Conservation (phyloP, 805 yeast genomes). For the Myxozyma neglecta region DNA sequence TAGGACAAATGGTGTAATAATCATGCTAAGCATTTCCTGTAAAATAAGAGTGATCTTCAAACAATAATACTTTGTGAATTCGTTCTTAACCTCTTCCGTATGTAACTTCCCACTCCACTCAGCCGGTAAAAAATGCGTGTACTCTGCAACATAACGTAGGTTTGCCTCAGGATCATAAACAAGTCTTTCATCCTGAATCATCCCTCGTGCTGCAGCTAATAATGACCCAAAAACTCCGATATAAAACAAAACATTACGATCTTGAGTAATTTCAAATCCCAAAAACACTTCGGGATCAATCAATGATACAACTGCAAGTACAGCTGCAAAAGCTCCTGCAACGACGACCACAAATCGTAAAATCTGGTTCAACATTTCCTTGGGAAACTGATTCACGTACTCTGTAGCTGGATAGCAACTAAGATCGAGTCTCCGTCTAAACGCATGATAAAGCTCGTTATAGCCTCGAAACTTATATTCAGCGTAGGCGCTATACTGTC, state of each 20-base stretch:
- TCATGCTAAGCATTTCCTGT: conserved; percentile 76
- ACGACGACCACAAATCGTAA: conserved; percentile 63
- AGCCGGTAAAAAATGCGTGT: conserved; percentile 85
- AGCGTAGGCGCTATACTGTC: conserved; percentile 92
- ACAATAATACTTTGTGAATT: conserved; percentile 77
- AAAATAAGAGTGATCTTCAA: conserved; percentile 67
- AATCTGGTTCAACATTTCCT: conserved; percentile 60
- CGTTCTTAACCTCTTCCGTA: conserved; percentile 75
- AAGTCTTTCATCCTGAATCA: conserved; percentile 61
- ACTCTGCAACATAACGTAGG: conserved; percentile 74
- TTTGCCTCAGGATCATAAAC: conserved; percentile 94
- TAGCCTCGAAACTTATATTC: conserved; percentile 94
- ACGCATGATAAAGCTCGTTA: conserved; percentile 88
- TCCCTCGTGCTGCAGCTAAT: conserved; percentile 77
- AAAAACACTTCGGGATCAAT: conserved; percentile 89
- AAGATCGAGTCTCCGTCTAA: conserved; percentile 71
- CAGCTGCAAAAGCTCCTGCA: conserved; percentile 86
- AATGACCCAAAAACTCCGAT: conserved; percentile 85
- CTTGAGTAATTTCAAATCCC: conserved; percentile 82
- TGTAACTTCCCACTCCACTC: conserved; percentile 86
- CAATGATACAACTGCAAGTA: conserved; percentile 71
- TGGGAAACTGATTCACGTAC: conserved; percentile 90
- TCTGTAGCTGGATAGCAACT: conserved; percentile 78
- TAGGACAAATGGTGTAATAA: conserved; percentile 84
- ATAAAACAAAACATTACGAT: conserved; percentile 79